Evolutionary conservation across 2,329 filamentous ascomycete species (phyloP).

Genomic region (Fusarium pilosicola): DNA sequence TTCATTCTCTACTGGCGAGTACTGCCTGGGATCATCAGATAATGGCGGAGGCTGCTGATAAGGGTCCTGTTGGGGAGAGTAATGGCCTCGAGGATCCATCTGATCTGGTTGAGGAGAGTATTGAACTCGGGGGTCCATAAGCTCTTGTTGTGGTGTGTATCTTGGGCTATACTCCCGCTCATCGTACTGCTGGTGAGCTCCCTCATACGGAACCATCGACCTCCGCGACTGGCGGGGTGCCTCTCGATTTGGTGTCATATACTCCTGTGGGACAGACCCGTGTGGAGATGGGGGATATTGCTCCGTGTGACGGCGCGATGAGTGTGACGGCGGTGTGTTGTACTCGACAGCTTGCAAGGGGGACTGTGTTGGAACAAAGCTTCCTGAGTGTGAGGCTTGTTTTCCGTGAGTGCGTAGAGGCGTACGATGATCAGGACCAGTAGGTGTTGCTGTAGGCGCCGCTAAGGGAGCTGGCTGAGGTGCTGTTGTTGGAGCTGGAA

Average conservation of each 20-base stretch:
- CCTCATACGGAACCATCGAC: slow-evolving; percentile 51
- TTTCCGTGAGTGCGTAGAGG: slow-evolving; percentile 60
- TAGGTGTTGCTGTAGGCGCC: slow-evolving; percentile 44
- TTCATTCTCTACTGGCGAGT: slow-evolving; percentile 53
- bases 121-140: slow-evolving; percentile 50
- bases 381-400: slow-evolving; percentile 47
- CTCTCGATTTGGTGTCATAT: slow-evolving; percentile 35
- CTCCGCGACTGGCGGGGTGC: slow-evolving; percentile 47
- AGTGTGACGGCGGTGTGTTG: slow-evolving; percentile 52
- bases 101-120: slow-evolving; percentile 50
- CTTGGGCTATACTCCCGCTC: slow-evolving; percentile 52
- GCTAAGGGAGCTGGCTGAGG: slow-evolving; percentile 26
- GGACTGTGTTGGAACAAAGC: slow-evolving; percentile 61
- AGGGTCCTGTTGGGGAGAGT: slow-evolving; percentile 47
- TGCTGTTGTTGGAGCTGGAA: slow-evolving; percentile 8
- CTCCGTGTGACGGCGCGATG: slow-evolving; percentile 50
- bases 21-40: slow-evolving; percentile 48
- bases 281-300: slow-evolving; percentile 51
- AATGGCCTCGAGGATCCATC: slow-evolving; percentile 51
- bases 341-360: slow-evolving; percentile 65
- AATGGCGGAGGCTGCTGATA: slow-evolving; percentile 44
- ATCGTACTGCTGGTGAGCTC: slow-evolving; percentile 49
- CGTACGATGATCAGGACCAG: slow-evolving; percentile 57
- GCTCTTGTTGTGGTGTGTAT: slow-evolving; percentile 49
- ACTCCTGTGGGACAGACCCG: slow-evolving; percentile 31